Evolutionary conservation across 345 rosid genomes (phyloP).

Genomic region (Mallotus nudiflorus): DNA sequence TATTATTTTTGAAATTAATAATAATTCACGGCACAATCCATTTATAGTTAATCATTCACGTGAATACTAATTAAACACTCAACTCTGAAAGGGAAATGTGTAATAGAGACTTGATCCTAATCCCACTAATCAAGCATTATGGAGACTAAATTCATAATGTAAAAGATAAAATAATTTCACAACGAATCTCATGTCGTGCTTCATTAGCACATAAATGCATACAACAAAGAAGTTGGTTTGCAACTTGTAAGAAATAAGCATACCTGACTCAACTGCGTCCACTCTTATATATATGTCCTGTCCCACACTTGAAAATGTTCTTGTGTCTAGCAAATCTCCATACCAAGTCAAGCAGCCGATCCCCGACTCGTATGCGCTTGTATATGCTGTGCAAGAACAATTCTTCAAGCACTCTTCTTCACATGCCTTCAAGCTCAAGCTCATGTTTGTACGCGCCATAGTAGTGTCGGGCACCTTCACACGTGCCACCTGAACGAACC

Average conservation of each 20-base stretch:
- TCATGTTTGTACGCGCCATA: slow-evolving; percentile 3
- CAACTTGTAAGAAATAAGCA: not conserved
- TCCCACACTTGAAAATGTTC: slow-evolving; percentile 4
- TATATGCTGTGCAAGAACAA: slow-evolving; percentile 36
- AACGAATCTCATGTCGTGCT: too few species aligned
- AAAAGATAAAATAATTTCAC: too few species aligned
- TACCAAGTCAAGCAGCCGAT: slow-evolving; percentile 37
- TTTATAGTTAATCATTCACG: too few species aligned
- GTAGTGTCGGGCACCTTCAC: slow-evolving; percentile 29
- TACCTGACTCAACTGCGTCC: slow-evolving; percentile 26
- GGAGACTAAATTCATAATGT: too few species aligned
- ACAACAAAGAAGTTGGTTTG: not conserved
- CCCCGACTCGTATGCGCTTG: slow-evolving; percentile 23
- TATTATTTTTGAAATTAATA: too few species aligned
- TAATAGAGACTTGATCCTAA: too few species aligned
- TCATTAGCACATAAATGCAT: too few species aligned
- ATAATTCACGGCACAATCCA: too few species aligned
- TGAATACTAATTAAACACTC: too few species aligned
- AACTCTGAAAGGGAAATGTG: too few species aligned
- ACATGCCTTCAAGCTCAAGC: slow-evolving; percentile 23
- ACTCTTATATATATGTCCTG: slow-evolving; percentile 22
- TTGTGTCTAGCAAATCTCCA: slow-evolving; percentile 31
- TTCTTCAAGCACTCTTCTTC: slow-evolving; percentile 29
- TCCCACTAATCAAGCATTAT: too few species aligned
- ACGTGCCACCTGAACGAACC: slow-evolving; percentile 22